Evolutionary conservation across 352 stramenopile genomes (phyloP).

Genomic region (Salisapilia sapeloensis): DNA sequence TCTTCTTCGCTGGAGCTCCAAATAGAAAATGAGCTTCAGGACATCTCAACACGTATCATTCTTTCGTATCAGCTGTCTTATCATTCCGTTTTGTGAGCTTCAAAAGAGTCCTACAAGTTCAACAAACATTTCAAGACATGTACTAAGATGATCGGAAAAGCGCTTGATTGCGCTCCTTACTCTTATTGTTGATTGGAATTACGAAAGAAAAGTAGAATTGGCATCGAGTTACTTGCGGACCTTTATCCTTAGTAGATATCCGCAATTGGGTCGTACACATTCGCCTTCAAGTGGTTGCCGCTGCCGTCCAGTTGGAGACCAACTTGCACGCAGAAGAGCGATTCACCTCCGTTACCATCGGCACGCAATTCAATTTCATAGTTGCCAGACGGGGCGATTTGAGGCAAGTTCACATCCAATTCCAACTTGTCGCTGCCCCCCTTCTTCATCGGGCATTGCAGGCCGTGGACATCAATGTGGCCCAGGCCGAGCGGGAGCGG

Average conservation of each 20-base stretch:
- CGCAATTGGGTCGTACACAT: constrained; percentile 49
- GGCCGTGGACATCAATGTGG: constrained; percentile 74
- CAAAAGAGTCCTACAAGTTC: too few relatives aligned
- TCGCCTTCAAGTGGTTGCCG: constrained; percentile 17
- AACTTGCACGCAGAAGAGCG: constrained; percentile 70
- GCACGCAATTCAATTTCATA: constrained; percentile 59
- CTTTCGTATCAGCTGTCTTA: too few relatives aligned
- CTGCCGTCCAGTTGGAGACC: constrained; percentile 38
- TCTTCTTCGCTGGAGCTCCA: constrained; percentile 3
- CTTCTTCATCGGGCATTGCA: constrained; percentile 46
- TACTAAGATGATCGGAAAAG: too few relatives aligned
- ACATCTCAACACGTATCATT: too few relatives aligned
- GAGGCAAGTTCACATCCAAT: constrained; percentile 66
- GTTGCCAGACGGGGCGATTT: constrained; percentile 60
- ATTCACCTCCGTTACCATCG: constrained; percentile 17
- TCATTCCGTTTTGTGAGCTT: too few relatives aligned
- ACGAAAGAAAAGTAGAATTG: too few relatives aligned
- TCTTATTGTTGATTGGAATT: too few relatives aligned
- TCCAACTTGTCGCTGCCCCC: constrained; percentile 51
- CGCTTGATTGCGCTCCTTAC: too few relatives aligned
- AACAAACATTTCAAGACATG: too few relatives aligned
- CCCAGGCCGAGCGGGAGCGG: constrained; percentile 64
- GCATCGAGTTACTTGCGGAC: too few relatives aligned
- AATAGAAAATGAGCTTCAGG: constrained; percentile 5
- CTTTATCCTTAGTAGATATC: too few relatives aligned